Evolutionary conservation across 2,329 filamentous ascomycete species (phyloP).

Genomic region (Ceratocystis cacaofunesta): DNA sequence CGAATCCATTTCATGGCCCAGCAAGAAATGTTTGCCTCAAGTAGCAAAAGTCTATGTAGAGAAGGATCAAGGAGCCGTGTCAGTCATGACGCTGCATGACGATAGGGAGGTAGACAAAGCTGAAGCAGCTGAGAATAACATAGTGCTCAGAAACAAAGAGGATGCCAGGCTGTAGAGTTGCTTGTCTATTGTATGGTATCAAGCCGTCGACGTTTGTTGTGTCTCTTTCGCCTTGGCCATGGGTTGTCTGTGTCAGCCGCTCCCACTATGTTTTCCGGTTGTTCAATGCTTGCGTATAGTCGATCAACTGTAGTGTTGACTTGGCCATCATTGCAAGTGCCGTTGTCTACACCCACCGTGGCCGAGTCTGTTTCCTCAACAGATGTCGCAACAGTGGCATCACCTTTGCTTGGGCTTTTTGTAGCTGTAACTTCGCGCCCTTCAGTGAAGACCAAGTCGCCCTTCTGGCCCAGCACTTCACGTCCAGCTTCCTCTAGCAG

Average conservation of each 20-base stretch:
- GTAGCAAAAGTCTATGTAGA: neutral
- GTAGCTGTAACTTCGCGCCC: constrained; percentile 24
- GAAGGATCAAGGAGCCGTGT: neutral
- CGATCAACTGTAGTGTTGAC: neutral
- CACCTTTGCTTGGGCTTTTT: neutral
- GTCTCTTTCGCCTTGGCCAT: neutral
- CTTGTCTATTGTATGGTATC: neutral
- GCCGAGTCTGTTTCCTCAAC: neutral
- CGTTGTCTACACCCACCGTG: neutral
- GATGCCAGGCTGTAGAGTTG: neutral
- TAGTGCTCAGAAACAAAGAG: too few species aligned
- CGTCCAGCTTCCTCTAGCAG: constrained; percentile 55
- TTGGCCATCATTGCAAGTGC: neutral
- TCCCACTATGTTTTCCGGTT: neutral
- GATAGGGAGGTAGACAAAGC: neutral
- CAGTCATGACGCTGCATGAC: neutral
- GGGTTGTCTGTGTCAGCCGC: neutral
- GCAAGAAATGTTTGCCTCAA: neutral
- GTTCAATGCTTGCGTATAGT: neutral
- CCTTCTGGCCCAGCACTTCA: constrained; percentile 45
- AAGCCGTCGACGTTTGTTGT: neutral
- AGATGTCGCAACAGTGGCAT: neutral
- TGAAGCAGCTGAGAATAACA: neutral
- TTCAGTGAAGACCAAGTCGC: constrained; percentile 60
- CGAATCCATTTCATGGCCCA: neutral